Evolutionary conservation across 2,329 filamentous ascomycete genomes (phyloP).

Genomic region (Dothideomycetes sp.): DNA sequence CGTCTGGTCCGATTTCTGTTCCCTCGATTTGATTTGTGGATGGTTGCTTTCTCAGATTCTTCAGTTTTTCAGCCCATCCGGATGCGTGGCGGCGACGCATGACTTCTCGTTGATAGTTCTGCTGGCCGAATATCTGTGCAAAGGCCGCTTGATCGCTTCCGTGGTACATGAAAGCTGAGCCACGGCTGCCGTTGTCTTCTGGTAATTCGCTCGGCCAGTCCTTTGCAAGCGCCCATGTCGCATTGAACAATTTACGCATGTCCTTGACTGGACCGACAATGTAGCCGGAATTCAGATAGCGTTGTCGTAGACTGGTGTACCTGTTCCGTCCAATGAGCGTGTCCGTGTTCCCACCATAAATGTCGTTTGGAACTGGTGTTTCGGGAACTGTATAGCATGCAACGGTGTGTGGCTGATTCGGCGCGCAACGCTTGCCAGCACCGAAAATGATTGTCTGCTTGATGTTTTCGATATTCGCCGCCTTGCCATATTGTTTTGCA

Average conservation of each 20-base stretch:
- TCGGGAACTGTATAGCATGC: conserved; percentile 45
- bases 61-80: conserved; percentile 7
- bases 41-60: neutral
- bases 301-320: conserved; percentile 30
- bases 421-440: conserved; percentile 45
- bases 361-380: conserved; percentile 41
- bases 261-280: conserved; percentile 34
- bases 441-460: conserved; percentile 48
- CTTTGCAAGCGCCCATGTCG: conserved; percentile 23
- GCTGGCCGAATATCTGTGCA: conserved; percentile 23
- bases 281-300: conserved; percentile 40
- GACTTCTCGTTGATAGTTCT: conserved; percentile 23
- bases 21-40: neutral
- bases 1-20: neutral
- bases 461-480: conserved; percentile 28
- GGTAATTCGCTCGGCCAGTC: conserved; percentile 11
- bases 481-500: conserved; percentile 23
- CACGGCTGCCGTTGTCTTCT: conserved; percentile 20
- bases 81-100: conserved; percentile 16
- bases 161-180: conserved; percentile 21
- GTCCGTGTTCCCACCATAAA: conserved; percentile 41
- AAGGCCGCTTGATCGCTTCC: conserved; percentile 31
- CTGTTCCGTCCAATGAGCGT: conserved; percentile 34
- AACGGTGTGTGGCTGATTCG: conserved; percentile 32
- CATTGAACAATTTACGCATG: conserved; percentile 32